Evolutionary conservation across 495 filamentous ascomycete genomes (phyloP).

Genomic region (Pyrenopolyporus hunteri): DNA sequence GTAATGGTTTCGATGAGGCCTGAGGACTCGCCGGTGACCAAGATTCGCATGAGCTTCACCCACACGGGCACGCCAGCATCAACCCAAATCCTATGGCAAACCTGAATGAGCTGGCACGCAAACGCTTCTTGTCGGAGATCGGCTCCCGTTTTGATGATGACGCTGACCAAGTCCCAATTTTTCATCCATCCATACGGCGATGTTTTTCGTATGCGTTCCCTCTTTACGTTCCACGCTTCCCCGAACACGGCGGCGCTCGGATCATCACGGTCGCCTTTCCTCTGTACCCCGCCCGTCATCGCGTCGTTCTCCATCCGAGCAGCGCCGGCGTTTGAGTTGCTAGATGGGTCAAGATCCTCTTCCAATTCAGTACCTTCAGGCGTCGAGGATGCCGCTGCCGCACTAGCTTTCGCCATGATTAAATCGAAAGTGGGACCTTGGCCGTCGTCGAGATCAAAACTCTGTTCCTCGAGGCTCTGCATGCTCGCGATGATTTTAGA

Average conservation of each 20-base stretch:
- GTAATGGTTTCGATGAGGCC: conserved; percentile 82
- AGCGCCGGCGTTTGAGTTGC: conserved; percentile 68
- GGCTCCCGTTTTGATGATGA: conserved; percentile 80
- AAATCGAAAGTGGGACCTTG: conserved; percentile 71
- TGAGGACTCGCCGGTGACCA: conserved; percentile 78
- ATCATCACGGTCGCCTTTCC: conserved; percentile 77
- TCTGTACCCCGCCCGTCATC: conserved; percentile 76
- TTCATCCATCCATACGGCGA: conserved; percentile 80
- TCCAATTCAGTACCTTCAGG: conserved; percentile 50
- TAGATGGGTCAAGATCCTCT: conserved; percentile 51
- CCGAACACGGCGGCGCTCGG: conserved; percentile 81
- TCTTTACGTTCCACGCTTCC: conserved; percentile 76
- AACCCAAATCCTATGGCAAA: conserved; percentile 77
- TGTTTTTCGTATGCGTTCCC: conserved; percentile 74
- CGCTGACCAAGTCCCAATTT: conserved; percentile 79
- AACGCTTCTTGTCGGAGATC: conserved; percentile 80
- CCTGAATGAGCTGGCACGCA: conserved; percentile 75
- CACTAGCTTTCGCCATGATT: conserved; percentile 65
- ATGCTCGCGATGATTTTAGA: conserved; percentile 82
- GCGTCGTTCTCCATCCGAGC: conserved; percentile 82
- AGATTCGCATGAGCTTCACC: conserved; percentile 79
- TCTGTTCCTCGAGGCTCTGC: conserved; percentile 82
- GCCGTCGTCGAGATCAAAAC: conserved; percentile 66
- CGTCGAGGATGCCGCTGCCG: conserved; percentile 42
- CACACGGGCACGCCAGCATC: conserved; percentile 74